Base-by-base conservation (phyloP, 257 asterid species). In the Petunia secreta region DNA sequence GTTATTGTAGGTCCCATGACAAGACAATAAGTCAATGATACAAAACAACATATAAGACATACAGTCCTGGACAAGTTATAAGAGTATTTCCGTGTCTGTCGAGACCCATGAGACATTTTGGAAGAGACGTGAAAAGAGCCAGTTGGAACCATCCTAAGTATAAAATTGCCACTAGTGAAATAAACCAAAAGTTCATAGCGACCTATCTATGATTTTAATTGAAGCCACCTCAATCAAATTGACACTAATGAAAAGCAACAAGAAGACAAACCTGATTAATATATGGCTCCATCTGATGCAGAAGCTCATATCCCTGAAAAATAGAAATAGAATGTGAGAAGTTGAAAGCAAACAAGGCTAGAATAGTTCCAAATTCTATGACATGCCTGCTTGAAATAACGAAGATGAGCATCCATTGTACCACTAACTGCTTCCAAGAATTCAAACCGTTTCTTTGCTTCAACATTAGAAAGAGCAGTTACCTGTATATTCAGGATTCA, bases 201-300 rank as follows among this genome's bases (percentile, higher is more conserved):
- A 36, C 63, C 46, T 36, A 73, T 50, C 62, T 50, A 46, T 3
- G 34, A 73, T 73, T 50, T 73, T 73, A 50, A 73, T 50, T 73
- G 78, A 34, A 50, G 78, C 1, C 2, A 2, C 63, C 34, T 73
- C 78, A 73, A 73, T 73, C 76, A 65, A 79, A 53, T 82, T 81
- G 58, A 37, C 68, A 81, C 75, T 75, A 78, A 75, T 57, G 46
- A 73, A 79, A 66, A 84, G 52, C 74, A 14, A 68, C 44, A 84
- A 59, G 50, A 86, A 75, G 73, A 81, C 85, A 62, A 69, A 96
- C 99, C 98, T 92, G 99, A 84, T 92, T 96, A 77, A 96, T 94
- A 84, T 96, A 96, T 7, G 99, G 98, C 86, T 96, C 99, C 99
- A 96, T 96, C 88, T 94, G 99, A 90, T 94, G 98, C 91, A 96